Base-by-base conservation (phyloP, 176 grass and related monocot genomes). In the Aechmea fasciata region DNA sequence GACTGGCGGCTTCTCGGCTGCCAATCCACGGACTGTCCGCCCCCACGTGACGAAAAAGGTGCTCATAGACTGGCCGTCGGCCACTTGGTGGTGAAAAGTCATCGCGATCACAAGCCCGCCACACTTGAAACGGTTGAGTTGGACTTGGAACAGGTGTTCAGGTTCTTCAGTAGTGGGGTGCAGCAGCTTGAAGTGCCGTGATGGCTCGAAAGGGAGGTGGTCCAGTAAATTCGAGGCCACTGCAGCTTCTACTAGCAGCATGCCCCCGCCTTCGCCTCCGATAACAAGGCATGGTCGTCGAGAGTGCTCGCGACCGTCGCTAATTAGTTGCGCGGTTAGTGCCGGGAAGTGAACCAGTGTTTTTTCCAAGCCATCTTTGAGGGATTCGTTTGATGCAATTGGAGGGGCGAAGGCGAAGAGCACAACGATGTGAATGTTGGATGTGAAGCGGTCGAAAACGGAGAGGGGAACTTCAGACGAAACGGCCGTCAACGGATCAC, bases 371-470 rank as follows among this genome's bases (percentile, higher is more conserved):
- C 75, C 84, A 0, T 64, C 26, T 66, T 74, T 83, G 26, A 87
- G 3, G 18, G 68, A 71, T 49, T 71, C 33, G 67, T 83, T 76
- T 25, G 76, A 49, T 25, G 84, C 71, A 41, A 67, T 64, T 18
- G 75, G 84, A 19, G 80, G 61, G 10, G 13, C 5, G 75, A 79
- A 87, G 52, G 84, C 71, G 10, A 75, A 66, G 51, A 83, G 62
- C 47, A 48, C 51, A 51, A 80, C 77, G 7, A 87, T 62, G 68
- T 64, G 77, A 51, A 52, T 17, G 61, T 82, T 57, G 22, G 72
- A 24, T 15, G 80, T 75, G 24, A 79, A 78, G 8, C 62, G 80
- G 71, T 87, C 85, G 68, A 87, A 87, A 49, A 87, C 25, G 28
- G 67, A 78, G 2, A 83, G 76, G 15, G 26, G 76, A 3, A 87